Conservation (phyloP, 768 basidiomycete species). For the Leccinum truebloodii region DNA sequence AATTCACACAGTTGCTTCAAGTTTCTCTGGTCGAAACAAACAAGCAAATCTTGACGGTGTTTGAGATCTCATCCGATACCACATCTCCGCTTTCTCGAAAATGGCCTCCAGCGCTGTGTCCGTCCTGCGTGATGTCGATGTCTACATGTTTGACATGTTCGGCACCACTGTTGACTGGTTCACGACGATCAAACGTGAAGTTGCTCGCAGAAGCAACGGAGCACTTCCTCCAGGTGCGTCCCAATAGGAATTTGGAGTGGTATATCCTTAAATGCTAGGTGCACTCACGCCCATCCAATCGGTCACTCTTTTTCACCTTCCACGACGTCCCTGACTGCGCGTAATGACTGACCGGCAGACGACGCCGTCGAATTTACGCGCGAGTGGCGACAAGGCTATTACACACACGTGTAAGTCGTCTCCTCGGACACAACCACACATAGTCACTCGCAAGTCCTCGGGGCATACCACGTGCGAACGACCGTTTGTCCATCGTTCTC, state of each 20-base stretch:
- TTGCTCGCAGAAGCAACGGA: conserved; percentile 17
- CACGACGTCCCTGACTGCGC: background rate
- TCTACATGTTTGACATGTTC: conserved; percentile 49
- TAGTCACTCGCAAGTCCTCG: background rate
- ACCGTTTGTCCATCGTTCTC: background rate
- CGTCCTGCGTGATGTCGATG: conserved; percentile 36
- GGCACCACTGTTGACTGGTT: conserved; percentile 52
- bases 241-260: background rate
- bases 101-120: conserved; percentile 5
- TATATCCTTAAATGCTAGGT: background rate
- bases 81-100: background rate
- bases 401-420: conserved; percentile 21
- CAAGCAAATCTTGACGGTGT: background rate
- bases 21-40: too few relatives aligned
- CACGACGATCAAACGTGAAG: conserved; percentile 23
- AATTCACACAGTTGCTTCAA: too few relatives aligned
- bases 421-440: background rate
- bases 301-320: background rate
- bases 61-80: background rate
- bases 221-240: conserved; percentile 18
- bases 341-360: conserved; percentile 13
- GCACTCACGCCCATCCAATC: background rate
- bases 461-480: background rate
- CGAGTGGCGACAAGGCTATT: conserved; percentile 59
- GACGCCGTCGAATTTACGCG: conserved; percentile 43